Conservation (phyloP, 2,329 filamentous ascomycete species). For the Fusarium odoratissimum region DNA sequence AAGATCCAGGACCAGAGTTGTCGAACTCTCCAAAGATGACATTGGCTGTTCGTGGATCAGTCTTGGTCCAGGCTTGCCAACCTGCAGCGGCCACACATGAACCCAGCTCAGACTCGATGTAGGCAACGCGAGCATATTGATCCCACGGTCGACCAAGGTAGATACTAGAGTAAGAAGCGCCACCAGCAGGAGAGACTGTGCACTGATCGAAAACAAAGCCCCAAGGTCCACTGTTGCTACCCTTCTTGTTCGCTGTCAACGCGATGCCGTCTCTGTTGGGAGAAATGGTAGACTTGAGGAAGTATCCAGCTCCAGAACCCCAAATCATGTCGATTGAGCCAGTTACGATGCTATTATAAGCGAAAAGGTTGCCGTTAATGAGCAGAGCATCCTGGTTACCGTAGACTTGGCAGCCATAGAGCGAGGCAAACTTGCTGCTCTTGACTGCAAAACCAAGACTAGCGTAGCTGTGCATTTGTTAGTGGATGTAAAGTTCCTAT, state of each 20-base stretch:
- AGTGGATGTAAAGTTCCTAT: neutral
- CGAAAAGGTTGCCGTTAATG: slow-evolving; percentile 60
- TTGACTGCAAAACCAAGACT: slow-evolving; percentile 59
- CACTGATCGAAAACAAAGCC: slow-evolving; percentile 52
- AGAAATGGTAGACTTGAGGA: slow-evolving; percentile 51
- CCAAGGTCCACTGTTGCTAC: slow-evolving; percentile 50
- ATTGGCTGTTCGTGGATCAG: slow-evolving; percentile 35
- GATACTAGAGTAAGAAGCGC: slow-evolving; percentile 38
- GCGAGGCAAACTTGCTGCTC: slow-evolving; percentile 47
- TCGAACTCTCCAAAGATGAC: slow-evolving; percentile 38
- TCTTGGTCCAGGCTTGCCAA: slow-evolving; percentile 39
- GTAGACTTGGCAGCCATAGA: slow-evolving; percentile 58
- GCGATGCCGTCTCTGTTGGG: slow-evolving; percentile 48
- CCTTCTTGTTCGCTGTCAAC: slow-evolving; percentile 52
- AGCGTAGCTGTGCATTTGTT: slow-evolving; percentile 49
- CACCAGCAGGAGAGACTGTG: slow-evolving; percentile 44
- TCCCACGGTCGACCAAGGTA: slow-evolving; percentile 42
- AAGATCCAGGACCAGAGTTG: slow-evolving; percentile 35
- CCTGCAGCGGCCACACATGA: slow-evolving; percentile 25
- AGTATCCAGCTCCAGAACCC: slow-evolving; percentile 57
- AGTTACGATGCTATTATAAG: slow-evolving; percentile 51
- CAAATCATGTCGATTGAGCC: slow-evolving; percentile 62
- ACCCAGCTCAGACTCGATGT: slow-evolving; percentile 31
- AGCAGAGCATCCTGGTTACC: slow-evolving; percentile 64
- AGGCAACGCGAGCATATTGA: slow-evolving; percentile 38